A percentile compares a stretch with the other conserved stretches of the same genome.
Conservation (phyloP, 2,329 filamentous ascomycete species). For the Myriosclerotinia duriaeana region DNA sequence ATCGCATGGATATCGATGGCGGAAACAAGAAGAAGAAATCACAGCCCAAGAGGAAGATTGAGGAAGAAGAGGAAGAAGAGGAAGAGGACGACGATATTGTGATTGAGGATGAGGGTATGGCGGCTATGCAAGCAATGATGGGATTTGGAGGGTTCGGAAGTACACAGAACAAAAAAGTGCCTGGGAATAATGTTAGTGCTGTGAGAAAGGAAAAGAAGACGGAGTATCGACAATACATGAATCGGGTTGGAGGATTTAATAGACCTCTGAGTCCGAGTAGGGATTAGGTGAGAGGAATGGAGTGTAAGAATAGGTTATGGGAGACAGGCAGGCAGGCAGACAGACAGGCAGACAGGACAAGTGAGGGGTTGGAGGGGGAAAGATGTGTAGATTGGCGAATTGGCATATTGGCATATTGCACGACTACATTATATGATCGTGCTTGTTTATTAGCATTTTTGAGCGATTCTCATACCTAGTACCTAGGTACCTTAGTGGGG, state of each 20-base stretch:
- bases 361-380: conserved; percentile 6
- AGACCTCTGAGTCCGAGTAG: conserved; percentile 64
- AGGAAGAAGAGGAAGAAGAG: conserved; percentile 21
- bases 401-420: background rate
- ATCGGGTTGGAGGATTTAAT: conserved; percentile 79
- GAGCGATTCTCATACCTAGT: background rate
- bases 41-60: conserved; percentile 34
- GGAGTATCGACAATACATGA: conserved; percentile 97
- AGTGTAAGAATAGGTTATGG: background rate
- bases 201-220: conserved; percentile 92
- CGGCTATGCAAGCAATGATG: conserved; percentile 81
- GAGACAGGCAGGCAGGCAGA: background rate
- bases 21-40: conserved; percentile 36
- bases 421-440: background rate
- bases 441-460: background rate
- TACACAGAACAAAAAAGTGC: conserved; percentile 86
- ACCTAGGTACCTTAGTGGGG: too few relatives aligned
- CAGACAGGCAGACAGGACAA: background rate
- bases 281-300: conserved; percentile 26
- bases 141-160: conserved; percentile 83
- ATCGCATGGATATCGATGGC: conserved; percentile 40
- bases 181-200: conserved; percentile 79
- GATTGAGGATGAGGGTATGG: conserved; percentile 65
- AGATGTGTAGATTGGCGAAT: background rate
- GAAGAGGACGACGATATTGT: conserved; percentile 54